Base-by-base conservation (phyloP, 441 rosid species). In the Brassica balearica region DNA sequence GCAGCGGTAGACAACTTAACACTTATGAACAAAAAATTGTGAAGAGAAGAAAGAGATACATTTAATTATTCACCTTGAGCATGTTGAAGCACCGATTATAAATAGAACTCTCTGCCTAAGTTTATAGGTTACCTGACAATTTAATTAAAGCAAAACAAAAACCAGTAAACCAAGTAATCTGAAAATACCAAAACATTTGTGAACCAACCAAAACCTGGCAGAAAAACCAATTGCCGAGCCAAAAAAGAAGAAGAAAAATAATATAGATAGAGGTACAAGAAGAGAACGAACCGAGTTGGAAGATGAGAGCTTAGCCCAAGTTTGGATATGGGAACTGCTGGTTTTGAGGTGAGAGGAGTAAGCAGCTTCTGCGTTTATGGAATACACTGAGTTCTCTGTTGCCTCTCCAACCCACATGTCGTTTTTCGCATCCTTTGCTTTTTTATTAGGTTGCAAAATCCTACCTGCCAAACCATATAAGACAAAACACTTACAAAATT, bases 331-430 rank as follows among this genome's bases (percentile, higher is more conserved):
- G 34, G 81, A 76, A 65, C 88, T 87, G 58, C 86, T 91, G 76
- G 22, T 84, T 90, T 77, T 90, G 19, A 96, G 93, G 85, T 92
- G 98, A 62, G 86, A 84, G 75, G 89, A 88, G 74, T 32, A 66
- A 36, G 86, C 78, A 59, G 81, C 69, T 81, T 85, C 87, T 20
- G 89, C 89, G 78, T 74, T 86, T 58, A 88, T 70, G 60, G 79
- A 84, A 74, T 92, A 91, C 38, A 78, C 80, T 68, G 98, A 89
- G 82, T 96, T 94, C 76, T 92, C 98, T 61, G 96, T 92, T 63
- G 95, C 94, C 67, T 96, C 98, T 27, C 98, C 91, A 3, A 92
- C 90, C 95, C 98, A 94, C 46, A 91, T 78, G 59, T 86, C 79
- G 87, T 94, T 90, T 61, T 61, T 77, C 25, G 74, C 82, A 84